These are phyloP conservation scores for Daldinia grandis DNA, from an alignment of 495 filamentous ascomycete genomes.

Conservation along the genomic window DNA sequence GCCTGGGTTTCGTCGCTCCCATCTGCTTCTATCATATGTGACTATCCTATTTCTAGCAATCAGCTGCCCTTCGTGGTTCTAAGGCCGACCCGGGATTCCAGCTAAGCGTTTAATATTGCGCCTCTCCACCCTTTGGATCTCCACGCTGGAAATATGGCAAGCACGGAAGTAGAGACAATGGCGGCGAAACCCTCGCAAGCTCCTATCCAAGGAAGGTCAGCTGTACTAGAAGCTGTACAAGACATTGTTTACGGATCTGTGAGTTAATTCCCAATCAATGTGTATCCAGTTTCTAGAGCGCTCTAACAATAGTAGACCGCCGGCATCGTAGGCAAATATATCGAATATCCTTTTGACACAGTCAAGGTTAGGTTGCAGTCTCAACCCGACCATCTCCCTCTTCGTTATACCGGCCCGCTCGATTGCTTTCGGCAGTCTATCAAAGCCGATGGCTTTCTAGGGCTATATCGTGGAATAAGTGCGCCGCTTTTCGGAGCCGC, in stretches of 20 bases:
- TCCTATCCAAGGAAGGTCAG: slow-evolving; percentile 49
- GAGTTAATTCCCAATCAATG: slow-evolving; percentile 47
- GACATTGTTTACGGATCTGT: slow-evolving; percentile 88
- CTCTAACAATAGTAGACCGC: slow-evolving; percentile 64
- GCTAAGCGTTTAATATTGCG: slow-evolving; percentile 5
- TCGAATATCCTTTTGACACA: slow-evolving; percentile 99
- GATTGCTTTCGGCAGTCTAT: slow-evolving; percentile 94
- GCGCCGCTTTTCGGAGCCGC: slow-evolving; percentile 92
- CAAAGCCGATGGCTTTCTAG: slow-evolving; percentile 74
- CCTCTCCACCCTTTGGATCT: slow-evolving; percentile 9
- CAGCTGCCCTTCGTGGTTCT: slow-evolving; percentile 11
- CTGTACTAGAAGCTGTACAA: slow-evolving; percentile 74
- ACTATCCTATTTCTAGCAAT: slow-evolving; percentile 36
- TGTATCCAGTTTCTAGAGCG: neutral
- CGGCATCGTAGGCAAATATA: slow-evolving; percentile 90
- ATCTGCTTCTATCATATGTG: slow-evolving; percentile 35
- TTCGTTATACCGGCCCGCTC: slow-evolving; percentile 84
- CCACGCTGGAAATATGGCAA: slow-evolving; percentile 28
- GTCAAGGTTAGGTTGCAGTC: slow-evolving; percentile 86
- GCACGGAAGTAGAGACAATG: slow-evolving; percentile 33
- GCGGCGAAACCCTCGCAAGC: slow-evolving; percentile 38
- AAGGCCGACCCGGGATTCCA: slow-evolving; percentile 13
- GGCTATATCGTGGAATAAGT: slow-evolving; percentile 92
- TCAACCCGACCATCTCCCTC: slow-evolving; percentile 82
- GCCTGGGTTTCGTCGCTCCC: slow-evolving; percentile 39